Conservation (phyloP, 2,329 filamentous ascomycete species). For the Alternaria ethzedia region DNA sequence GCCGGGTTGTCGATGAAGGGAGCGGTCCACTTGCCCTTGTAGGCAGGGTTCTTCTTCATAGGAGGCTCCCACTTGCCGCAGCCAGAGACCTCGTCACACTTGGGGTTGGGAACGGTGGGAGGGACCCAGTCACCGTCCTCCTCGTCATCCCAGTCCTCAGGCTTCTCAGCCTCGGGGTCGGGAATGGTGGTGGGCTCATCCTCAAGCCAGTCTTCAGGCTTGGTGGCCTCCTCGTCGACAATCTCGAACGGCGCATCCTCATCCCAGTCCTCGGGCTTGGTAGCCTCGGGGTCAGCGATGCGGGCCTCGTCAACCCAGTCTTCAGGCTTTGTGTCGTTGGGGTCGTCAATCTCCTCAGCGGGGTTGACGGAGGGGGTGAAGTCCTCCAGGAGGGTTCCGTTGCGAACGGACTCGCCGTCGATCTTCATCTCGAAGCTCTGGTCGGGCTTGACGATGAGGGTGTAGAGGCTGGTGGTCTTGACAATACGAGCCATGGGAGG, state of each 20-base stretch:
- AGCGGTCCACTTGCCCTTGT: constrained; percentile 99
- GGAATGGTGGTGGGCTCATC: constrained; percentile 81
- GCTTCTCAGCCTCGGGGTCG: constrained; percentile 95
- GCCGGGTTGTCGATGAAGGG: constrained; percentile 94
- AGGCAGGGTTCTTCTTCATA: constrained; percentile 90
- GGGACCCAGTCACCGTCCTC: constrained; percentile 98
- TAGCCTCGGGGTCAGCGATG: constrained; percentile 90
- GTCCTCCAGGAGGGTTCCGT: constrained; percentile 90
- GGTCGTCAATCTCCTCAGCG: constrained; percentile 89
- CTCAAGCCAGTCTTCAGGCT: constrained; percentile 96
- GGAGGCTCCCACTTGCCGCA: constrained; percentile 93
- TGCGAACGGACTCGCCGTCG: constrained; percentile 86
- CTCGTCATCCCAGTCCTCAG: constrained; percentile 99
- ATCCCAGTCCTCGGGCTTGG: constrained; percentile 98
- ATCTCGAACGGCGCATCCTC: constrained; percentile 98
- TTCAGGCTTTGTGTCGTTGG: constrained; percentile 90
- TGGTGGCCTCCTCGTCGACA: constrained; percentile 87
- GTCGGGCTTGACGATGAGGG: constrained; percentile 93
- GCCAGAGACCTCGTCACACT: constrained; percentile 90
- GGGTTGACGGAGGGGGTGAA: constrained; percentile 95
- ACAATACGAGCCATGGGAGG: constrained; percentile 85
- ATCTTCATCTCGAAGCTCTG: constrained; percentile 94
- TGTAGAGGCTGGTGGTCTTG: constrained; percentile 96
- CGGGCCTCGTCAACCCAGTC: constrained; percentile 95
- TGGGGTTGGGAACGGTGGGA: constrained; percentile 91